phyloP scores from a whole-genome alignment of 345 rosid species.

The Euphorbia pulcherrima region DNA sequence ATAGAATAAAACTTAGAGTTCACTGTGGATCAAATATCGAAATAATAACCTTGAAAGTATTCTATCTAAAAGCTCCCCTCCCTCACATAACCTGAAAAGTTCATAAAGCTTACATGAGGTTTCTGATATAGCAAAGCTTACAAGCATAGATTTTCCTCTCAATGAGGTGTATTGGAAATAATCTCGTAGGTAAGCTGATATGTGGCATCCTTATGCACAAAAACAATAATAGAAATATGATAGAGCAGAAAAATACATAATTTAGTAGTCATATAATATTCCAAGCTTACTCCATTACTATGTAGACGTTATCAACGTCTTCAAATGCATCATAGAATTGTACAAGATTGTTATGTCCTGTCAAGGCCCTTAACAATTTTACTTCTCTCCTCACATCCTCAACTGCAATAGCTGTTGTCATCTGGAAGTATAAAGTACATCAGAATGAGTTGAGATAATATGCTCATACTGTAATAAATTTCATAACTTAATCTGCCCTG shows the following conservation, averaged over 20 bases:
- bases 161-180: neutral
- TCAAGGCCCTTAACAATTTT: conserved; percentile 71
- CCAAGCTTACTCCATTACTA: conserved; percentile 86
- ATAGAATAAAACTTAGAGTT: neutral
- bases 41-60: conserved; percentile 78
- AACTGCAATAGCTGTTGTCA: conserved; percentile 91
- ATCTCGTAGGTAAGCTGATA: neutral
- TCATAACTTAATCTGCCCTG: conserved; percentile 7
- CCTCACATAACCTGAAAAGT: conserved; percentile 77
- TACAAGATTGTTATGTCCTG: conserved; percentile 84
- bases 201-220: neutral
- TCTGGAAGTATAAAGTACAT: conserved; percentile 43
- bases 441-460: conserved; percentile 12
- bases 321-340: conserved; percentile 87
- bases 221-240: neutral
- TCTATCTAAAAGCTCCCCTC: conserved; percentile 96
- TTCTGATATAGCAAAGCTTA: neutral
- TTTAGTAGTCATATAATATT: neutral
- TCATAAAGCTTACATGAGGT: conserved; percentile 12
- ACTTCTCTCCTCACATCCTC: conserved; percentile 99
- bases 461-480: neutral
- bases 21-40: neutral
- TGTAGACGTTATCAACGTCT: conserved; percentile 74
- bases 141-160: neutral
- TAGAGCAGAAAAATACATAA: neutral